Evolutionary conservation across 2,329 filamentous ascomycete species (phyloP), one percentile per base, ranked within the genome.

Genomic region (Pestalotiopsis sp.): DNA sequence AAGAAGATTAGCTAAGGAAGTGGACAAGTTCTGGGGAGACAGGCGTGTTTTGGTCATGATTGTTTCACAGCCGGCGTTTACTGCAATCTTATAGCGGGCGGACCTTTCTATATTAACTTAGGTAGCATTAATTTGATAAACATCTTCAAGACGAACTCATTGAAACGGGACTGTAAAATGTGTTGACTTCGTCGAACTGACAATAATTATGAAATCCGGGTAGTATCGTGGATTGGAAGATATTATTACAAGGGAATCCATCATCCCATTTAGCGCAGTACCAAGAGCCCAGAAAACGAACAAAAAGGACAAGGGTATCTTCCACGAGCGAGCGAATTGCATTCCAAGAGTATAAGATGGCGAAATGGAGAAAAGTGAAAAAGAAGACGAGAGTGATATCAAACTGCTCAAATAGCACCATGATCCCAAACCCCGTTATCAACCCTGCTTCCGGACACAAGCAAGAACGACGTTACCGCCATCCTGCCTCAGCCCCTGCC

Each of bases 1-100:
- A 83, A 84, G 79, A 83, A 83, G 75, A 56, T 79, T 45, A 78
- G 75, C 56, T 79, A 31, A 62, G 59, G 17, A 7, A 9, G 14
- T 7, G 3, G 13, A n/a, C 45, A 52, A 1, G 45, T 52, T 6
- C 4, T n/a, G 4, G 17, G 45, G 17, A n/a, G 14, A 9, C 20
- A n/a, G 45, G 7, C 7, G 7, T 52, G 17, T n/a, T n/a, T 3
- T 52, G 17, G 17, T 52, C 45, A 52, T 52, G 45, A 20, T 52
- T 52, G 17, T 20, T n/a, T 52, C 45, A 52, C 17, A 52, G 45
- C 45, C 45, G 45, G 45, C 45, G 45, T 52, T 52, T 9, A 9
- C 4, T 9, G 17, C 3, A 23, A 9, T 52, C 11, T 52, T 52
- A 52, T 11, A 52, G 45, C 45, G 45, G 45, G 45, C 45, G 17